These are phyloP conservation scores for Aspergillus homomorphus DNA, from an alignment of 495 filamentous ascomycete genomes.

Conservation along the genomic window DNA sequence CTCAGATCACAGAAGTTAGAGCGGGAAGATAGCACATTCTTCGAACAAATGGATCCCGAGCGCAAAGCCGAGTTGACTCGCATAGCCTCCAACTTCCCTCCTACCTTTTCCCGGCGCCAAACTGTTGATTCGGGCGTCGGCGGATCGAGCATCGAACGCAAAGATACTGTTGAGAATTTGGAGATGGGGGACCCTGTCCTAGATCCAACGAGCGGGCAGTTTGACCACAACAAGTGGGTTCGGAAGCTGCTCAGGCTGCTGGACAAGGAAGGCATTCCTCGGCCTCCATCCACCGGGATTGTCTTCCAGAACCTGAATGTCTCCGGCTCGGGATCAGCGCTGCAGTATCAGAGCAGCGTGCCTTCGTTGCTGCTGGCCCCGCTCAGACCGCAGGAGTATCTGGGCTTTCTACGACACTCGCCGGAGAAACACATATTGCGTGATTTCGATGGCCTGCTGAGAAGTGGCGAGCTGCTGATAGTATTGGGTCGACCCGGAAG, in stretches of 20 bases:
- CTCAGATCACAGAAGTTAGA: constrained; percentile 20
- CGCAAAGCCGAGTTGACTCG: constrained; percentile 36
- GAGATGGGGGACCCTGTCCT: constrained; percentile 48
- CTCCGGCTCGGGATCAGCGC: constrained; percentile 50
- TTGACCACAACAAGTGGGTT: constrained; percentile 58
- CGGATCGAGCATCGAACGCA: constrained; percentile 31
- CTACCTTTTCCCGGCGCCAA: constrained; percentile 34
- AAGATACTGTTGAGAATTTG: constrained; percentile 44
- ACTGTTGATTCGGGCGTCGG: constrained; percentile 22
- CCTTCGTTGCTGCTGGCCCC: constrained; percentile 47
- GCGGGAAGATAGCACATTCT: constrained; percentile 22
- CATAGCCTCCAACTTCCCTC: constrained; percentile 39
- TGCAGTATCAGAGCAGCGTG: constrained; percentile 58
- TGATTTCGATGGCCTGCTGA: constrained; percentile 40
- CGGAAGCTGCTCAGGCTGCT: constrained; percentile 45
- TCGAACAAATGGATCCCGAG: constrained; percentile 37
- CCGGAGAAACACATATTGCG: constrained; percentile 43
- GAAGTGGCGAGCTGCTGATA: constrained; percentile 39
- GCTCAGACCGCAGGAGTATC: constrained; percentile 44
- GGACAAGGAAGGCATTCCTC: constrained; percentile 42
- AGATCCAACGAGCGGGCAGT: constrained; percentile 55
- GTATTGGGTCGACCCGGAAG: constrained; percentile 45
- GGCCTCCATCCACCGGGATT: constrained; percentile 40
- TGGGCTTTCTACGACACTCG: constrained; percentile 23
- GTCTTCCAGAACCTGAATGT: constrained; percentile 53